Evolutionary conservation across 2,329 filamentous ascomycete species (phyloP).

Genomic region (Sporothrix mexicana): DNA sequence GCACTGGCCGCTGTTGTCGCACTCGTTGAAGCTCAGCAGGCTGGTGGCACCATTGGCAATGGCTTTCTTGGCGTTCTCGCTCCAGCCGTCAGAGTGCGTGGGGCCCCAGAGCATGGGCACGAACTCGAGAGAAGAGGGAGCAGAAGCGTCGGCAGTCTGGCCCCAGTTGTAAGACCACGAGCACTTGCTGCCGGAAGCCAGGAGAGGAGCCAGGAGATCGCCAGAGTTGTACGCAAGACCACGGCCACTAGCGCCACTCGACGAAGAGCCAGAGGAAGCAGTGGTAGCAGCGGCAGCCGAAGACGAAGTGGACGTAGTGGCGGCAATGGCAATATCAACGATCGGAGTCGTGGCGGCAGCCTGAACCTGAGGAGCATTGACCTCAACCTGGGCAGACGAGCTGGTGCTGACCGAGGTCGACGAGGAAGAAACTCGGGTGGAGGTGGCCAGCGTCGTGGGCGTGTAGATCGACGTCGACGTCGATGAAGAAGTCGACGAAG

Average conservation of each 20-base stretch:
- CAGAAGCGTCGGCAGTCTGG: constrained; percentile 48
- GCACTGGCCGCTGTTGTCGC: constrained; percentile 65
- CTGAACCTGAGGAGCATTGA: neutral
- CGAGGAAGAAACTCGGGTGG: constrained; percentile 25
- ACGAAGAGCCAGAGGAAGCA: constrained; percentile 40
- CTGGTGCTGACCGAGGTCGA: neutral
- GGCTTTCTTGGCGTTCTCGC: constrained; percentile 55
- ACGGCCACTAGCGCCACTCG: constrained; percentile 57
- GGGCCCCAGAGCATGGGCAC: constrained; percentile 72
- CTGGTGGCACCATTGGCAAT: constrained; percentile 60
- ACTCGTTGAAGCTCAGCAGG: constrained; percentile 75
- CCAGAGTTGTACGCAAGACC: constrained; percentile 72
- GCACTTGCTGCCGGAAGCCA: constrained; percentile 50
- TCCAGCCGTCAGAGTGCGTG: constrained; percentile 58
- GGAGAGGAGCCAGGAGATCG: constrained; percentile 58
- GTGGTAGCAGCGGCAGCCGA: constrained; percentile 37
- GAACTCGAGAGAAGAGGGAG: constrained; percentile 57
- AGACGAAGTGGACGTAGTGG: constrained; percentile 35
- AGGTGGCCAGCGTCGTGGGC: constrained; percentile 34
- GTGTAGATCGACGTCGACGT: constrained; percentile 23
- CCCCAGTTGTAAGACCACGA: constrained; percentile 75
- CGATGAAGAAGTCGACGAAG: constrained; percentile 1
- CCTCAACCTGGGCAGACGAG: constrained; percentile 21
- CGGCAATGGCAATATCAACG: constrained; percentile 33
- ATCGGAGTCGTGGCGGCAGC: constrained; percentile 25